These are phyloP conservation scores for Xanthoconium purpureum DNA, from an alignment of 768 basidiomycete genomes.

Conservation along the genomic window DNA sequence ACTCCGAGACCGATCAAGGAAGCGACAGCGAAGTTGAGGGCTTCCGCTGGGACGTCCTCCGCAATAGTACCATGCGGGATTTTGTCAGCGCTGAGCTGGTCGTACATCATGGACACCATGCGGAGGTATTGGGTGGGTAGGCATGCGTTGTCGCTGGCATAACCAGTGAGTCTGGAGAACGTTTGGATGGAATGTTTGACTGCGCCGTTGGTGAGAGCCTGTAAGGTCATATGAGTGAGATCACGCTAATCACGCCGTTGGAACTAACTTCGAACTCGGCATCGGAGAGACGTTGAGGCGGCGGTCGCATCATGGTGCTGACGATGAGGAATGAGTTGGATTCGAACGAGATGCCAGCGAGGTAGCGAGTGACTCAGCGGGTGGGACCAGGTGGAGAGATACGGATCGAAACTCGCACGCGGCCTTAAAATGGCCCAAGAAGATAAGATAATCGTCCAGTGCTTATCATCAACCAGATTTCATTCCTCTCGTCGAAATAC, in stretches of 20 bases:
- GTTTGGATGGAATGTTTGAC: constrained; percentile 11
- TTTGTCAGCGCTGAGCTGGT: constrained; percentile 17
- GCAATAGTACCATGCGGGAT: constrained; percentile 15
- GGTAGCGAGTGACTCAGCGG: not conserved
- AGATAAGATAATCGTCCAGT: constrained; percentile 7
- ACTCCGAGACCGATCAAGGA: constrained; percentile 21
- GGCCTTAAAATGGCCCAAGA: not conserved
- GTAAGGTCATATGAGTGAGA: not conserved
- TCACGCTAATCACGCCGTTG: not conserved
- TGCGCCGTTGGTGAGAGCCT: constrained; percentile 17
- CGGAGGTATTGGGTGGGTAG: constrained; percentile 20
- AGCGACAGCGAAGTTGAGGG: constrained; percentile 12
- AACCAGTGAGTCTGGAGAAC: constrained; percentile 13
- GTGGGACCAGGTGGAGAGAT: not conserved
- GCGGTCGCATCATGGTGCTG: not conserved
- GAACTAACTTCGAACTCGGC: constrained; percentile 23
- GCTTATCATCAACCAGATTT: constrained; percentile 12
- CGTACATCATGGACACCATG: constrained; percentile 21
- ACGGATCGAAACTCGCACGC: not conserved
- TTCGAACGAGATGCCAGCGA: not conserved
- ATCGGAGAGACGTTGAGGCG: not conserved
- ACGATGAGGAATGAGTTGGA: not conserved
- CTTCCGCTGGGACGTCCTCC: constrained; percentile 1
- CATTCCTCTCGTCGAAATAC: constrained; percentile 16
- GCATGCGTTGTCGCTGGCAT: constrained; percentile 13